Evolutionary conservation across 768 basidiomycete species (phyloP).

Genomic region (Coprinopsis strossmayeri): DNA sequence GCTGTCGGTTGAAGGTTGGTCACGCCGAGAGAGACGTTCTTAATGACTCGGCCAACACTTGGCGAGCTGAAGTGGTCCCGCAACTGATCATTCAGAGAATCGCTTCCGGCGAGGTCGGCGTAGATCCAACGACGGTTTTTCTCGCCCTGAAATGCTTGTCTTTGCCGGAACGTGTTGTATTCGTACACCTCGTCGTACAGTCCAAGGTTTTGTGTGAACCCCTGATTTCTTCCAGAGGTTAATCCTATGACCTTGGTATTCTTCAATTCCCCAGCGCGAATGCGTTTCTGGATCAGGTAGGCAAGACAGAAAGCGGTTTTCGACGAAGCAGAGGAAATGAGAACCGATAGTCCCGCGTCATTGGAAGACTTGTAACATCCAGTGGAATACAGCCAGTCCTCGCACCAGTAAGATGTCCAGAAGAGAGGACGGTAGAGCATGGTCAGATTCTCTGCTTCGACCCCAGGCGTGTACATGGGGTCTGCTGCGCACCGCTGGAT

Average conservation of each 20-base stretch:
- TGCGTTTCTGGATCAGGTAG: slow-evolving; percentile 47
- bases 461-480: slow-evolving; percentile 43
- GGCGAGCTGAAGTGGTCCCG: slow-evolving; percentile 34
- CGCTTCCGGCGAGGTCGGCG: slow-evolving; percentile 58
- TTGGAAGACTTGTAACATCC: slow-evolving; percentile 40
- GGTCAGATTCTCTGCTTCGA: slow-evolving; percentile 48
- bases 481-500: slow-evolving; percentile 53
- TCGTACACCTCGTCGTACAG: slow-evolving; percentile 53
- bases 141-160: slow-evolving; percentile 21
- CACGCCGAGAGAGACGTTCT: slow-evolving; percentile 44
- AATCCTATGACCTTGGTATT: slow-evolving; percentile 45
- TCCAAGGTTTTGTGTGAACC: slow-evolving; percentile 46
- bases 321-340: slow-evolving; percentile 66
- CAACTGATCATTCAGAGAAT: slow-evolving; percentile 39
- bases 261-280: slow-evolving; percentile 21
- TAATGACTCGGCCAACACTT: slow-evolving; percentile 28
- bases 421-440: slow-evolving; percentile 72
- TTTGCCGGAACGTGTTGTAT: slow-evolving; percentile 40
- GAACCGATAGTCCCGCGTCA: slow-evolving; percentile 24
- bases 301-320: slow-evolving; percentile 70
- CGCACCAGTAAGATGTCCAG: slow-evolving; percentile 73
- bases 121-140: slow-evolving; percentile 43
- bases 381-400: slow-evolving; percentile 57
- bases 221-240: slow-evolving; percentile 49
- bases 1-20: slow-evolving; percentile 49